Evolutionary conservation across 495 filamentous ascomycete genomes (phyloP).

Genomic region (Acidiella bohemica): DNA sequence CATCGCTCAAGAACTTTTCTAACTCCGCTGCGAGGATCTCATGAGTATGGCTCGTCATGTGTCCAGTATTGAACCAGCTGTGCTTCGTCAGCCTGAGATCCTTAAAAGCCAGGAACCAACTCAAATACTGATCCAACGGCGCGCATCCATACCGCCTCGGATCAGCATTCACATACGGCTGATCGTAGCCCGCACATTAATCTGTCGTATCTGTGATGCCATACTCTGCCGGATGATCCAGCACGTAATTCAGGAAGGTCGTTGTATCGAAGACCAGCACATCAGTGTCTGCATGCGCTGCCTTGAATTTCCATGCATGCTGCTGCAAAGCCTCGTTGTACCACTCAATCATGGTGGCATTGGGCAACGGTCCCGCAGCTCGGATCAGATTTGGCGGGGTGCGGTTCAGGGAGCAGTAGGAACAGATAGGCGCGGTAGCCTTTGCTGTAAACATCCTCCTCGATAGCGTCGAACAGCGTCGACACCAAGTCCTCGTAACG

Average conservation of each 20-base stretch:
- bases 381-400: conserved; percentile 30
- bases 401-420: conserved; percentile 39
- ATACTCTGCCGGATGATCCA: conserved; percentile 34
- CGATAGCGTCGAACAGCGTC: conserved; percentile 32
- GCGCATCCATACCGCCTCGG: conserved; percentile 36
- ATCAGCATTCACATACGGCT: conserved; percentile 35
- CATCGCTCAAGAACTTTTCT: conserved; percentile 26
- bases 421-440: conserved; percentile 38
- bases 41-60: conserved; percentile 38
- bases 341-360: conserved; percentile 34
- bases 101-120: too few relatives aligned
- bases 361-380: conserved; percentile 29
- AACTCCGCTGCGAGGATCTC: conserved; percentile 27
- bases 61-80: conserved; percentile 37
- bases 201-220: conserved; percentile 37
- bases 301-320: conserved; percentile 21
- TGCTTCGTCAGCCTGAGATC: too few relatives aligned
- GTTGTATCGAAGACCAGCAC: conserved; percentile 37
- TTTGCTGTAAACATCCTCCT: too few relatives aligned
- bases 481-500: conserved; percentile 27
- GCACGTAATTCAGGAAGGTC: conserved; percentile 29
- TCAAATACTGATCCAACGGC: too few relatives aligned
- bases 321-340: conserved; percentile 29
- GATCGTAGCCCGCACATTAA: conserved; percentile 38
- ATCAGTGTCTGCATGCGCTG: conserved; percentile 23